Percentiles rank a stretch among this genome's conserved stretches.
Evolutionary conservation across 768 basidiomycete genomes (phyloP).

Genomic region (Phylloporus sp.): DNA sequence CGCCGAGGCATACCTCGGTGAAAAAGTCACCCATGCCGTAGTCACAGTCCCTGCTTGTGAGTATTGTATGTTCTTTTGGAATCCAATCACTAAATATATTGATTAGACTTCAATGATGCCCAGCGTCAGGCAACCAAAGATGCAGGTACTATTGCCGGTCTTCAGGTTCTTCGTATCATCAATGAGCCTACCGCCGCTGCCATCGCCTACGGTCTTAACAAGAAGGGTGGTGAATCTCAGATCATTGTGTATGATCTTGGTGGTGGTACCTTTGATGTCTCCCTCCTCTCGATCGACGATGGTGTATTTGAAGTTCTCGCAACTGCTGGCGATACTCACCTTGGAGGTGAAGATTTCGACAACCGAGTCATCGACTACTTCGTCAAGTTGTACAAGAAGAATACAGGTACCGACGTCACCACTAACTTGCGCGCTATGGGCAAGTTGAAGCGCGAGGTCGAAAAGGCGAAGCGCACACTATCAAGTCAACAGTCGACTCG

Average conservation of each 20-base stretch:
- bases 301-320: conserved; percentile 90
- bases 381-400: conserved; percentile 87
- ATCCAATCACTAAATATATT: conserved; percentile 11
- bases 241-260: conserved; percentile 99
- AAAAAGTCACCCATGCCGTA: conserved; percentile 95
- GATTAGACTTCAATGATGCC: conserved; percentile 96
- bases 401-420: conserved; percentile 80
- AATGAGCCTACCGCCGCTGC: conserved; percentile 98
- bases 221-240: conserved; percentile 89
- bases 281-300: conserved; percentile 90
- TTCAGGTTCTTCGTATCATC: conserved; percentile 94
- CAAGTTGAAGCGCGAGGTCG: conserved; percentile 90
- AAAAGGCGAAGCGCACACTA: conserved; percentile 93
- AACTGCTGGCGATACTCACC: conserved; percentile 91
- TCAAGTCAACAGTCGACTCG: conserved; percentile 86
- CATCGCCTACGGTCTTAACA: conserved; percentile 97
- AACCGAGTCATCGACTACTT: conserved; percentile 90
- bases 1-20: conserved; percentile 94
- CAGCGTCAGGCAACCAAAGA: conserved; percentile 99
- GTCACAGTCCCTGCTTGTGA: conserved; percentile 95
- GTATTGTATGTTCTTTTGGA: conserved; percentile 22
- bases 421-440: conserved; percentile 81
- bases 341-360: conserved; percentile 95
- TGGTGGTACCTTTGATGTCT: conserved; percentile 98
- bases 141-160: conserved; percentile 91